Base-by-base conservation (phyloP, 2,329 filamentous ascomycete genomes). In the Hypocrella siamensis region DNA sequence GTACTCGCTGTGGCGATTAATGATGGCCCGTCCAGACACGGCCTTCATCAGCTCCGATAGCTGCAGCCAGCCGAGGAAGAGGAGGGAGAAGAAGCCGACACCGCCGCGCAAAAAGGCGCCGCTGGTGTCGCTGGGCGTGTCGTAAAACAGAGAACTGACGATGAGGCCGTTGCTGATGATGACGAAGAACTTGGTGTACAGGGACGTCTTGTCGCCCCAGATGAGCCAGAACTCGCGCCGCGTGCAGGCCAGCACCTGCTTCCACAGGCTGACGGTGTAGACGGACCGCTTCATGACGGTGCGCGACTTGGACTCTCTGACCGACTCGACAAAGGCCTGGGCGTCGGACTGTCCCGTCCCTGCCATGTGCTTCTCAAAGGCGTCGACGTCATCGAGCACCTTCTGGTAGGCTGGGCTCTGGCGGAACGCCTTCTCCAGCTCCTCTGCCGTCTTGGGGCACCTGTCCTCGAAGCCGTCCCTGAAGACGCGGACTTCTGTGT, bases 181-280 rank as follows among this genome's bases (percentile, higher is more conserved):
- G 47, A 84, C 83, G 53, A 84, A 79, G 36, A 79, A 65, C 42
- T 88, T 90, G 26, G 80, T 88, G 50, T 75, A 77, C 2, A 90
- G 62, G 0, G 79, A 78, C 1, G 74, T 75, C 37, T 67, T 75
- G 52, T 92, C 80, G 25, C 81, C 81, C 54, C 72, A 69, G 2
- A 84, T 63, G 6, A 90, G 65, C 77, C 80, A 85, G 36, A 83
- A 75, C 51, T 90, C 80, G 26, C 83, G 69, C 41, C 73, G 64
- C 0, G 77, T 79, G 57, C 77, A 61, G 6, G 73, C 71, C 18
- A 69, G 47, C 2, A 90, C 75, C 52, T 90, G 83, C 5, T 71
- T 66, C 27, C 65, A 56, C 46, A 86, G 79, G 9, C 75, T 80
- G 34, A 88, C 72, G 0, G 81, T 88, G 53, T 84, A 90, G 70